These are phyloP conservation scores for Metarhizium guizhouense DNA, from an alignment of 2,329 filamentous ascomycete genomes.

Conservation along the genomic window DNA sequence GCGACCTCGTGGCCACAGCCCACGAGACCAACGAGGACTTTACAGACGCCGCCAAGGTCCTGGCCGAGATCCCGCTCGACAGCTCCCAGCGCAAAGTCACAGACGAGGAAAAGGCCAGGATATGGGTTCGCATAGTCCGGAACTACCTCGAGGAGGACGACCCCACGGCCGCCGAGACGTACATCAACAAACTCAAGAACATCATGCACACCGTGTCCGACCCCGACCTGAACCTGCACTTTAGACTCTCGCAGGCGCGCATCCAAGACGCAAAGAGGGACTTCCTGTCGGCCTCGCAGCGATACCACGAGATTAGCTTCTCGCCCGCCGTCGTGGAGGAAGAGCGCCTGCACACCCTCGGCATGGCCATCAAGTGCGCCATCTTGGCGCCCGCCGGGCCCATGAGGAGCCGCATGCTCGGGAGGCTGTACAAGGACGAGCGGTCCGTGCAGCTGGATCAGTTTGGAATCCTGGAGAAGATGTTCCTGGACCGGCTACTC, in stretches of 20 bases:
- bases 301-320: constrained; percentile 82
- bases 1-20: constrained; percentile 72
- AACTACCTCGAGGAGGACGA: constrained; percentile 94
- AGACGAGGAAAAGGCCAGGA: constrained; percentile 69
- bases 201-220: constrained; percentile 73
- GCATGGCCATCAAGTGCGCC: constrained; percentile 83
- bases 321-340: constrained; percentile 71
- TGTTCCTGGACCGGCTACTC: constrained; percentile 85
- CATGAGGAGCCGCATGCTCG: constrained; percentile 68
- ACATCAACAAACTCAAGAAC: constrained; percentile 92
- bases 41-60: constrained; percentile 62
- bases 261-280: constrained; percentile 85
- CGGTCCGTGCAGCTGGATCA: constrained; percentile 66
- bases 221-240: constrained; percentile 68
- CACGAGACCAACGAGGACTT: constrained; percentile 80
- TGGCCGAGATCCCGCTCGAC: constrained; percentile 82
- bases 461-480: constrained; percentile 89
- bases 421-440: constrained; percentile 88
- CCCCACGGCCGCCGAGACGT: constrained; percentile 72
- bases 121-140: constrained; percentile 91
- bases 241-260: constrained; percentile 83
- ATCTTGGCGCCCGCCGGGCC: constrained; percentile 89
- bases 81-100: constrained; percentile 77
- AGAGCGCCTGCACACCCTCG: constrained; percentile 76
- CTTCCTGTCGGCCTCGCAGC: constrained; percentile 79